These are phyloP conservation scores for Murraya paniculata DNA, from an alignment of 345 rosid genomes.

Conservation along the genomic window DNA sequence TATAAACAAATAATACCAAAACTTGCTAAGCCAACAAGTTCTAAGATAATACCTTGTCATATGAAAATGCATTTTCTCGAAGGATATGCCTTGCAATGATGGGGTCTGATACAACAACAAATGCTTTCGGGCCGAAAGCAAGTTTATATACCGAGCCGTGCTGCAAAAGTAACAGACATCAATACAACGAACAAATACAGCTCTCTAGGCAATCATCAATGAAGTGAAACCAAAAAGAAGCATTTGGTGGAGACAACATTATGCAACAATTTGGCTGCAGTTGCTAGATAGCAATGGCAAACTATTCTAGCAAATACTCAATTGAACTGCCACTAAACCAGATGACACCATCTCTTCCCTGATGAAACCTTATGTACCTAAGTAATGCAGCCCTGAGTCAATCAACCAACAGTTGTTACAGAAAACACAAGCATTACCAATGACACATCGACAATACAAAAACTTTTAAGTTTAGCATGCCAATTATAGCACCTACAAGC, in stretches of 20 bases:
- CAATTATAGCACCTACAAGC: not conserved
- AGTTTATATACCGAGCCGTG: constrained; percentile 68
- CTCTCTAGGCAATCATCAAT: constrained; percentile 3
- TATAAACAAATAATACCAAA: not conserved
- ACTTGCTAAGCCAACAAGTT: not conserved
- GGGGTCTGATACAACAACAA: constrained; percentile 95
- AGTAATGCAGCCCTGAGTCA: not conserved
- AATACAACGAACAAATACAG: not conserved
- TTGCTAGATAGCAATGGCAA: not conserved
- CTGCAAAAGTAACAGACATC: constrained; percentile 38
- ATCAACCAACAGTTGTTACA: not conserved
- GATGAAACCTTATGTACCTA: not conserved
- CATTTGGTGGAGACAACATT: not conserved
- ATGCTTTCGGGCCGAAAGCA: constrained; percentile 97
- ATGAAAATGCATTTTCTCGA: constrained; percentile 84
- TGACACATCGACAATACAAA: not conserved
- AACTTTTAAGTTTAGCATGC: not conserved
- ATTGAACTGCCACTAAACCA: not conserved
- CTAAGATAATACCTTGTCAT: constrained; percentile 63
- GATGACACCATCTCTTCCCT: not conserved
- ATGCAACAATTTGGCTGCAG: not conserved
- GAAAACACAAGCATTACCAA: not conserved
- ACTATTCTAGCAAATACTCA: not conserved
- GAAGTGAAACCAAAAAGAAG: not conserved
- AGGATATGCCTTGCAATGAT: constrained; percentile 79